Conservation (phyloP, 2,329 filamentous ascomycete genomes). For the Colletotrichum horii region DNA sequence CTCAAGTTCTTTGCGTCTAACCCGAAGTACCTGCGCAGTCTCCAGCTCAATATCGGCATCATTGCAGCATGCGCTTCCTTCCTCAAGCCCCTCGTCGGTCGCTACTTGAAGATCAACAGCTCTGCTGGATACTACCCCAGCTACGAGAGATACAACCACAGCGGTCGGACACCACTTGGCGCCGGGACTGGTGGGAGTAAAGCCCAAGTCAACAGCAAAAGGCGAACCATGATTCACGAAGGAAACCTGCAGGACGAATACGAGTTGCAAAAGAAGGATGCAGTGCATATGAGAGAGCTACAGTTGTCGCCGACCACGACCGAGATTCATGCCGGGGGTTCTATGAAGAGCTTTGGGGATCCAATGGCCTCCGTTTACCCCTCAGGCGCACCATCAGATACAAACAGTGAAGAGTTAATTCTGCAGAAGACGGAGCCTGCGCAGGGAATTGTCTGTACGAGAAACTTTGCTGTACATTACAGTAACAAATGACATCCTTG, state of each 20-base stretch:
- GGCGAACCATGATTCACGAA: not conserved
- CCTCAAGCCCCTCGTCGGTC: conserved; percentile 38
- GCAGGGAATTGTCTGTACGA: not conserved
- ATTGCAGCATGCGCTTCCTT: conserved; percentile 43
- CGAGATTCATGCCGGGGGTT: not conserved
- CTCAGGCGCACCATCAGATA: not conserved
- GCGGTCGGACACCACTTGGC: not conserved
- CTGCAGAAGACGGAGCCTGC: not conserved
- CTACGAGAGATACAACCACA: not conserved
- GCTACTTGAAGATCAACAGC: conserved; percentile 28
- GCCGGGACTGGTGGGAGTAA: not conserved
- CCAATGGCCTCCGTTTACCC: not conserved
- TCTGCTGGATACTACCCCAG: conserved; percentile 9
- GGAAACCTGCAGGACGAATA: not conserved
- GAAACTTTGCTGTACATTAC: not conserved
- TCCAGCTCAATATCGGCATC: conserved; percentile 44
- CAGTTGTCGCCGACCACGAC: not conserved
- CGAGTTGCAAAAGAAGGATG: not conserved
- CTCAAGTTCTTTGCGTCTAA: not conserved
- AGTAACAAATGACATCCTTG: not conserved
- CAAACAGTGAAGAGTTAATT: conserved; percentile 8
- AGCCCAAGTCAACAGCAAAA: not conserved
- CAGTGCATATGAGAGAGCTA: no score
- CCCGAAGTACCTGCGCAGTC: conserved; percentile 24
- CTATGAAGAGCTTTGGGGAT: not conserved